phyloP scores from a whole-genome alignment of 305 asterid genomes.

The Solanum hybrid region DNA sequence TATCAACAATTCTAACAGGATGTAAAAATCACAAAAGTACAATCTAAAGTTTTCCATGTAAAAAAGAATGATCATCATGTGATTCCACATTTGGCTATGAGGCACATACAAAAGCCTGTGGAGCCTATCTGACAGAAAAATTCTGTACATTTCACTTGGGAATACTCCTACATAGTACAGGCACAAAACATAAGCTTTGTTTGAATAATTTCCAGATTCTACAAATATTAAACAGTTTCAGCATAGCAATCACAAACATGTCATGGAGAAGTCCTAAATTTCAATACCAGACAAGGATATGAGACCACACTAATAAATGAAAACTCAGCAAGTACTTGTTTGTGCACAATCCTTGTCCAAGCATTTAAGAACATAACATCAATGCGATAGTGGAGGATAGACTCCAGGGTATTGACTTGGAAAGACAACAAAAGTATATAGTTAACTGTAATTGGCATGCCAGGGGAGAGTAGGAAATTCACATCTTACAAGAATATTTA shows the following conservation, averaged over 20 bases:
- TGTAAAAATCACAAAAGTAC: neutral
- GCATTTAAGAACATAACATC: conserved; percentile 7
- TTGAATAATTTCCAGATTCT: neutral
- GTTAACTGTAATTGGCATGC: neutral
- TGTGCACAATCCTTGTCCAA: neutral
- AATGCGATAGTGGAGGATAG: conserved; percentile 69
- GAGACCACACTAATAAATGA: neutral
- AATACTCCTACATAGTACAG: neutral
- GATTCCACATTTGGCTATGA: neutral
- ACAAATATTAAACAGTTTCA: neutral
- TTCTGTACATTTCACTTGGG: neutral
- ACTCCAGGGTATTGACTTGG: conserved; percentile 61
- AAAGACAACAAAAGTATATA: neutral
- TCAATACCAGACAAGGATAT: neutral
- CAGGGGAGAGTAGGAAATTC: neutral
- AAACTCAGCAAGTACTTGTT: neutral
- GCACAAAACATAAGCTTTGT: neutral
- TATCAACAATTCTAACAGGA: neutral
- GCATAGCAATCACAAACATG: neutral
- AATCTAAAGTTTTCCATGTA: neutral
- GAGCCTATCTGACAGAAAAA: neutral
- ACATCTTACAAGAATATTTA: conserved; percentile 2
- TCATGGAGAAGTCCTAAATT: neutral
- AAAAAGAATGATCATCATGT: neutral
- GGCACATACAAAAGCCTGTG: neutral